Evolutionary conservation across 192 early-diverging fungal species (phyloP).

Genomic region (Dispira parvispora): DNA sequence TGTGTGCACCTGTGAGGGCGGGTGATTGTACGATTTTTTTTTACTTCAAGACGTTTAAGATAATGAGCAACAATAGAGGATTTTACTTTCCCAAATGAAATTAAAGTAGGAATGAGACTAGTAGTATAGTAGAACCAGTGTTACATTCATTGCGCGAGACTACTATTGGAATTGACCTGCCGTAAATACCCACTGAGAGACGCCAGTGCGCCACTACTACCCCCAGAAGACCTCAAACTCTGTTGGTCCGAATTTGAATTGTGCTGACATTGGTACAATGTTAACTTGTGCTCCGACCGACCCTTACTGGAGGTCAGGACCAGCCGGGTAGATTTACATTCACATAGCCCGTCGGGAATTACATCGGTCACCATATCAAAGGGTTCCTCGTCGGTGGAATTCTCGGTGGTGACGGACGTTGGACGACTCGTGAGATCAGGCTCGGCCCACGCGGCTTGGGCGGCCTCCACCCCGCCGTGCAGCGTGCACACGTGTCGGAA

Average conservation of each 20-base stretch:
- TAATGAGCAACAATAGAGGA: no score
- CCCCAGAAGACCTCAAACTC: background rate
- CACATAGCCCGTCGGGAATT: background rate
- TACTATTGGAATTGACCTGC: background rate
- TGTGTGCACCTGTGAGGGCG: no score
- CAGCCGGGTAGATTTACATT: background rate
- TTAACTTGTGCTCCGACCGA: background rate
- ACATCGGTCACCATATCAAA: background rate
- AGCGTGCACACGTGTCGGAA: background rate
- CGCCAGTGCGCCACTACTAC: background rate
- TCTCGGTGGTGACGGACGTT: background rate
- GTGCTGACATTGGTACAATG: background rate
- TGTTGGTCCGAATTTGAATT: background rate
- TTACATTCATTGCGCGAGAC: background rate
- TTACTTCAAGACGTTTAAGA: no score
- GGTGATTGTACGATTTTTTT: no score
- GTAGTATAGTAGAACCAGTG: background rate
- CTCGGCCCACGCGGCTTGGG: constrained; percentile 2
- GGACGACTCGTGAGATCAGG: background rate
- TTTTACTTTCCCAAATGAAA: no score
- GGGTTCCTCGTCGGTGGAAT: background rate
- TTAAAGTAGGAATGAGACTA: background rate
- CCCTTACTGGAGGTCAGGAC: constrained; percentile 1
- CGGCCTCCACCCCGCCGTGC: background rate
- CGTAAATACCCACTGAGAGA: constrained; percentile 1